These are phyloP conservation scores for Rhazya stricta DNA, from an alignment of 257 asterid genomes.

Conservation along the genomic window DNA sequence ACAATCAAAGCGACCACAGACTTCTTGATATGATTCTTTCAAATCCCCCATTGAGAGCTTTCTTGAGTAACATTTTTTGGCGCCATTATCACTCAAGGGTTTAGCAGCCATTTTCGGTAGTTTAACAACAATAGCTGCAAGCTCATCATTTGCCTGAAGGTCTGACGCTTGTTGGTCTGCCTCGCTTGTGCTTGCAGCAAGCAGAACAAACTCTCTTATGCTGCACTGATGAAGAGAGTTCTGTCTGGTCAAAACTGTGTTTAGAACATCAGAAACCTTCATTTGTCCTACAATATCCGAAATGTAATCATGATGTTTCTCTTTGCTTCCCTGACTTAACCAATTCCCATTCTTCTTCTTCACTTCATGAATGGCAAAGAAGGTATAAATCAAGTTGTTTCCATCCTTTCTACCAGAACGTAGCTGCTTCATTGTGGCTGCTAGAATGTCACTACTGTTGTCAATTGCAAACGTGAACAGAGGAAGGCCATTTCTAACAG, in stretches of 20 bases:
- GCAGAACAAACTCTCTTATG: slow-evolving; percentile 62
- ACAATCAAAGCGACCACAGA: slow-evolving; percentile 5
- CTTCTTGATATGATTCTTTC: slow-evolving; percentile 22
- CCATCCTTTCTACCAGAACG: slow-evolving; percentile 31
- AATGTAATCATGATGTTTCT: slow-evolving; percentile 36
- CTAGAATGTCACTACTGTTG: slow-evolving; percentile 52
- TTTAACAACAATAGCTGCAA: slow-evolving; percentile 59
- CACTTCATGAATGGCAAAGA: slow-evolving; percentile 51
- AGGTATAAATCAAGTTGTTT: slow-evolving; percentile 50
- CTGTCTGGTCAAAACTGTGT: slow-evolving; percentile 18
- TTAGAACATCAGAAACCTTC: slow-evolving; percentile 54
- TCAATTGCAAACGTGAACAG: slow-evolving; percentile 72
- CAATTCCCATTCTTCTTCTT: slow-evolving; percentile 48
- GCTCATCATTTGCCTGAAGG: slow-evolving; percentile 43
- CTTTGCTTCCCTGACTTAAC: slow-evolving; percentile 48
- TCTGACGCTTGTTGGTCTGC: slow-evolving; percentile 26
- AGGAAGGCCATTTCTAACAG: slow-evolving; percentile 69
- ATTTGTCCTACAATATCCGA: slow-evolving; percentile 63
- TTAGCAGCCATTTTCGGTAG: slow-evolving; percentile 22
- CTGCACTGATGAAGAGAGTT: slow-evolving; percentile 12
- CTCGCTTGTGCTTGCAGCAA: slow-evolving; percentile 27
- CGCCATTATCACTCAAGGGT: slow-evolving; percentile 16
- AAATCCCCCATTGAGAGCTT: slow-evolving; percentile 13
- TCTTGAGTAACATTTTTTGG: background rate
- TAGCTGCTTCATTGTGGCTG: slow-evolving; percentile 55